phyloP scores from a whole-genome alignment of 768 basidiomycete genomes.

The Suillus luteus region DNA sequence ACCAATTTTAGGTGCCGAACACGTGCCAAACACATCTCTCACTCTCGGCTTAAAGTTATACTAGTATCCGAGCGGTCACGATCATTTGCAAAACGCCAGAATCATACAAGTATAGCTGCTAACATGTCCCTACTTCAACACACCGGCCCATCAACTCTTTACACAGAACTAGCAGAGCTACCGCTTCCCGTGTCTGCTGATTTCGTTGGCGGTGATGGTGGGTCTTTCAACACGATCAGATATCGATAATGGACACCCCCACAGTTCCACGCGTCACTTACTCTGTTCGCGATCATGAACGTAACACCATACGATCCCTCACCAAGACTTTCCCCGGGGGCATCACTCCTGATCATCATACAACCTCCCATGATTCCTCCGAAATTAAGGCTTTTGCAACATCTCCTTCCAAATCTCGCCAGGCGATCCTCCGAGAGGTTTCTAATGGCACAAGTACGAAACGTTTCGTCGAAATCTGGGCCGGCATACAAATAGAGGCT shows the following conservation, averaged over 20 bases:
- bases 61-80: not conserved
- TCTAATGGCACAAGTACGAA: constrained; percentile 33
- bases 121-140: not conserved
- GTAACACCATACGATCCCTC: constrained; percentile 49
- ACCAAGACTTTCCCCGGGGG: constrained; percentile 36
- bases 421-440: constrained; percentile 48
- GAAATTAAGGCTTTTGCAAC: constrained; percentile 44
- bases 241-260: not conserved
- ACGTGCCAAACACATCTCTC: not conserved
- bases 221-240: constrained; percentile 37
- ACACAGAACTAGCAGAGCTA: constrained; percentile 2
- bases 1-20: not conserved
- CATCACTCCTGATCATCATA: constrained; percentile 11
- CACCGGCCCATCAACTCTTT: not conserved
- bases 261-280: constrained; percentile 48
- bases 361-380: constrained; percentile 20
- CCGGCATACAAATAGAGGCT: constrained; percentile 41
- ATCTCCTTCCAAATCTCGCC: constrained; percentile 44
- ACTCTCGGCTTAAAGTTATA: not conserved
- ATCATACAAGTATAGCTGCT: not conserved
- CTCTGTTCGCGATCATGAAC: constrained; percentile 50
- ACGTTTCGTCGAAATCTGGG: constrained; percentile 65
- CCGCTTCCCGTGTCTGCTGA: constrained; percentile 1
- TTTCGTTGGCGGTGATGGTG: constrained; percentile 26
- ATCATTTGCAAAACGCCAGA: not conserved